Evolutionary conservation across 192 early-diverging fungal species (phyloP).

Genomic region (Backusella mclennaniae): DNA sequence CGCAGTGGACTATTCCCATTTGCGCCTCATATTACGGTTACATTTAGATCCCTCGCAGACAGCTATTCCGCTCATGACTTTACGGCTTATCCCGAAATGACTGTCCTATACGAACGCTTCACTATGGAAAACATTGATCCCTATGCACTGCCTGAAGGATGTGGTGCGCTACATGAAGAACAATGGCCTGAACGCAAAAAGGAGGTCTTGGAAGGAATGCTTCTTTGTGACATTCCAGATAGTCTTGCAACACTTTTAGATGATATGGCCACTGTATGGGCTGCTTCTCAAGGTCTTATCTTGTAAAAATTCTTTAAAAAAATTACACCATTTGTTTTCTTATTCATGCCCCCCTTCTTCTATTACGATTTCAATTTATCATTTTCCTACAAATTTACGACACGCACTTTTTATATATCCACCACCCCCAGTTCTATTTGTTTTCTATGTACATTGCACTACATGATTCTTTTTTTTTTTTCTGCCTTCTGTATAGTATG

Average conservation of each 20-base stretch:
- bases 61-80: neutral
- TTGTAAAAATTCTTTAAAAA: neutral
- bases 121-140: conserved; percentile 12
- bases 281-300: neutral
- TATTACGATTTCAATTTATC: neutral
- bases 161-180: no score
- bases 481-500: neutral
- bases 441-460: neutral
- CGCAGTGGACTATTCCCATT: conserved; percentile 16
- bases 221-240: conserved; percentile 18
- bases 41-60: conserved; percentile 12
- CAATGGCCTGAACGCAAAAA: neutral
- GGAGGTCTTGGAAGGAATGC: neutral
- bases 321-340: neutral
- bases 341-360: neutral
- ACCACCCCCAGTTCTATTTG: neutral
- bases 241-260: neutral
- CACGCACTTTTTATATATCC: neutral
- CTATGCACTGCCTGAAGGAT: neutral
- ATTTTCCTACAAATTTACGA: neutral
- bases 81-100: conserved; percentile 3
- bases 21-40: conserved; percentile 20
- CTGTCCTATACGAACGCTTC: neutral
- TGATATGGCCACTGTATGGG: conserved; percentile 1
- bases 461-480: neutral